Base-by-base conservation (phyloP, 495 filamentous ascomycete genomes). In the Aspergillus homomorphus region DNA sequence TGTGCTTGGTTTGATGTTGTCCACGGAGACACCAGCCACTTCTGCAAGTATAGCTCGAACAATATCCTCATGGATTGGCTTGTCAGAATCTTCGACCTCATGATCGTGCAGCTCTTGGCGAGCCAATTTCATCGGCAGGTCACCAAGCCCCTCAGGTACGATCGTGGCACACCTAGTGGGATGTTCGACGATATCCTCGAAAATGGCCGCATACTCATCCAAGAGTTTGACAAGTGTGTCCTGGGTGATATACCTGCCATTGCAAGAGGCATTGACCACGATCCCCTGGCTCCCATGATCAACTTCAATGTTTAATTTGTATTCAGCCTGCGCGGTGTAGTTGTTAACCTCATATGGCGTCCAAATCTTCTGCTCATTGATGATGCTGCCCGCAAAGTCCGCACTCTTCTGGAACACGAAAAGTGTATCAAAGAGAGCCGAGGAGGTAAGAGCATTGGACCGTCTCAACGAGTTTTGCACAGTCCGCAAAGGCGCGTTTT, bases 331-430 rank as follows among this genome's bases (percentile, higher is more conserved):
- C 9, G 91, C 70, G 0, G 88, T 83, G 64, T 90, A 95, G 56
- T 80, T 61, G 30, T 78, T 73, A 62, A 87, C 85, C 22, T 85
- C 79, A 22, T 83, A 51, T 5, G 79, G 66, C 1, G 70, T 76
- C 86, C 88, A 90, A 5, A 88, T 66, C 4, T 73, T 7, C 42
- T 66, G 66, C 12, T 4, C 61, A 48, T 51, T 66, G 53, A 10
- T 72, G 60, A 51, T 15, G 8, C 63, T 51, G 6, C 51, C 54
- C 1, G 46, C 58, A 19, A 46, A 66, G 51, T 18, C 42, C 10
- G 61, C 53, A 66, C 70, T 67, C 57, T 84, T 83, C 63, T 95
- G 88, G 62, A 95, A 96, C 0, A 92, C 87, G 64, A 97, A 96
- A 5, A 98, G 75, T 0, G 82, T 88, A 63, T 96, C 91, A 62